Conservation (phyloP, 139 green algal species). For the Axilococcus clingmanii region DNA sequence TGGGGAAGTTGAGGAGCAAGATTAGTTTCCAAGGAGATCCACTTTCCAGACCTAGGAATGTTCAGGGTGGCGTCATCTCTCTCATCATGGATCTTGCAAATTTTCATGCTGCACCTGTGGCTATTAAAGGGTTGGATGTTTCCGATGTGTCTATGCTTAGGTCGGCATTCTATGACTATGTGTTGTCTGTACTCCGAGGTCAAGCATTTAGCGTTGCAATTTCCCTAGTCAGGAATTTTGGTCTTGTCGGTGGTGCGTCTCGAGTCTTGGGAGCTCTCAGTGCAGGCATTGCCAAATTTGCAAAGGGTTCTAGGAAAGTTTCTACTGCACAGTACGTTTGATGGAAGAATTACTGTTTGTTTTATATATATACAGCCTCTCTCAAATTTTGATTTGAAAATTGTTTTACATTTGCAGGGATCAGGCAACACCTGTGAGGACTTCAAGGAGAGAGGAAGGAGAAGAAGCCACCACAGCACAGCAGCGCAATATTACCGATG, state of each 20-base stretch:
- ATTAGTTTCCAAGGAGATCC: constrained; percentile 62
- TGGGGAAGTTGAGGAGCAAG: constrained; percentile 36
- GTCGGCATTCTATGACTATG: not conserved
- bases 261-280: constrained; percentile 31
- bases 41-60: constrained; percentile 28
- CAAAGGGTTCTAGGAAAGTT: no score
- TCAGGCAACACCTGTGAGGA: no score
- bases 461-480: no score
- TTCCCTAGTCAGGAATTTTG: constrained; percentile 43
- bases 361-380: no score
- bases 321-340: no score
- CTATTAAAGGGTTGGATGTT: constrained; percentile 39
- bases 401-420: no score
- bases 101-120: constrained; percentile 59
- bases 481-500: constrained; percentile 28
- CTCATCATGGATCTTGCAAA: constrained; percentile 57
- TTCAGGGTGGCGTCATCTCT: constrained; percentile 12
- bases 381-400: no score
- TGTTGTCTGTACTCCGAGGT: constrained; percentile 9
- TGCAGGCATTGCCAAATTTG: constrained; percentile 28
- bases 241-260: constrained; percentile 32
- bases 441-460: no score
- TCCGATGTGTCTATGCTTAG: not conserved
- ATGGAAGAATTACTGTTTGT: no score
- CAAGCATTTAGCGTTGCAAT: constrained; percentile 27